These are phyloP conservation scores for Boletus huronensis DNA, from an alignment of 768 basidiomycete species.

Conservation along the genomic window DNA sequence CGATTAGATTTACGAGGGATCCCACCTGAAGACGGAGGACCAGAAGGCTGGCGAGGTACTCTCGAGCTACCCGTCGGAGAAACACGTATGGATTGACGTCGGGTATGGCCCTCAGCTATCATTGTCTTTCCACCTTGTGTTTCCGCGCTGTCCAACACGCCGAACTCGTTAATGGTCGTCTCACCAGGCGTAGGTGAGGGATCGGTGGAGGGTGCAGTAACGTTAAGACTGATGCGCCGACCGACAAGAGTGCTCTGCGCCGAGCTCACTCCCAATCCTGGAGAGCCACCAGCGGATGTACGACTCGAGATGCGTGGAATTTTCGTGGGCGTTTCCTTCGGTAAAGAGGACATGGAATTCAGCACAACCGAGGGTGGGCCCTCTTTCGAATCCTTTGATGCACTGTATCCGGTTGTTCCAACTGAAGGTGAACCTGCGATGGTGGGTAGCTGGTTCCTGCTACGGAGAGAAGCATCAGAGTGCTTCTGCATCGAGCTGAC, in stretches of 20 bases:
- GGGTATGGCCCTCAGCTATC: slow-evolving; percentile 34
- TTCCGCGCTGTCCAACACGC: slow-evolving; percentile 68
- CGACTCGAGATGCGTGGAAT: slow-evolving; percentile 91
- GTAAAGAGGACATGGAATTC: slow-evolving; percentile 49
- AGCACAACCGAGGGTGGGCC: slow-evolving; percentile 49
- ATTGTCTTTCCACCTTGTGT: slow-evolving; percentile 40
- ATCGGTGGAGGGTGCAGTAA: slow-evolving; percentile 55
- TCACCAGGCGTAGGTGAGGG: slow-evolving; percentile 54
- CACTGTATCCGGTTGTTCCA: slow-evolving; percentile 53
- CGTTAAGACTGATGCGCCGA: slow-evolving; percentile 66
- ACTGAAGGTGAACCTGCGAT: slow-evolving; percentile 94
- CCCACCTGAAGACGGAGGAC: slow-evolving; percentile 41
- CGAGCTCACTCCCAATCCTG: slow-evolving; percentile 61
- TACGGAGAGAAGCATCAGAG: slow-evolving; percentile 77
- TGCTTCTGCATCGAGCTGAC: slow-evolving; percentile 85
- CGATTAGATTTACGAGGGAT: slow-evolving; percentile 66
- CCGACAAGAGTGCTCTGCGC: slow-evolving; percentile 45
- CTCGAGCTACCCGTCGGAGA: slow-evolving; percentile 64
- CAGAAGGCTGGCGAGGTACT: slow-evolving; percentile 62
- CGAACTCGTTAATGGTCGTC: slow-evolving; percentile 68
- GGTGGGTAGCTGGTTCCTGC: slow-evolving; percentile 75
- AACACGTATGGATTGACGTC: slow-evolving; percentile 56
- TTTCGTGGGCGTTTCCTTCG: slow-evolving; percentile 88
- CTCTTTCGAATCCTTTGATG: slow-evolving; percentile 54
- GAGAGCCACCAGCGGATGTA: slow-evolving; percentile 71